Evolutionary conservation across 805 yeast genomes (phyloP).

Genomic region (Candida maris): DNA sequence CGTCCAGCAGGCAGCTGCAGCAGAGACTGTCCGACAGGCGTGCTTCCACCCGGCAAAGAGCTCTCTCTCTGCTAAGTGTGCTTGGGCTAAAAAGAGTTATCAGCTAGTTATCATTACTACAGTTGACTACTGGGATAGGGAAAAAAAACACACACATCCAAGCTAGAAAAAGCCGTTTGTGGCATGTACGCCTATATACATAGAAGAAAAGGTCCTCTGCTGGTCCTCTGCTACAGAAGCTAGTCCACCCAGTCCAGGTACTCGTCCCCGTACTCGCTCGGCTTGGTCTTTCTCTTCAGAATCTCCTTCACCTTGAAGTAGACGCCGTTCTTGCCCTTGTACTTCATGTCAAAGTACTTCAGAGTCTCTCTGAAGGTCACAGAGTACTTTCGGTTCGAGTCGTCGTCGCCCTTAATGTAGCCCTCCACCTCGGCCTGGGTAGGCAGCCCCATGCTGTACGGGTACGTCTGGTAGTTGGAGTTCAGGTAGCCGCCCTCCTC

Average conservation of each 20-base stretch:
- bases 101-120: too few relatives aligned
- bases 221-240: not conserved
- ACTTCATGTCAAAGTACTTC: conserved; percentile 52
- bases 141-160: too few relatives aligned
- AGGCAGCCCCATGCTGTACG: conserved; percentile 75
- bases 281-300: conserved; percentile 53
- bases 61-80: too few relatives aligned
- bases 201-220: too few relatives aligned
- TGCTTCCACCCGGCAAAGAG: too few relatives aligned
- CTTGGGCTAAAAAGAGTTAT: too few relatives aligned
- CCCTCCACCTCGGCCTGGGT: conserved; percentile 58
- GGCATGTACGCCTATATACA: too few relatives aligned
- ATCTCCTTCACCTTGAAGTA: conserved; percentile 55
- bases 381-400: conserved; percentile 59
- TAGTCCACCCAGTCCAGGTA: conserved; percentile 47
- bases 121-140: too few relatives aligned
- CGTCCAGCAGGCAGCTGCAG: too few relatives aligned
- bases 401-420: conserved; percentile 68
- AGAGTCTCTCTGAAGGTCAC: conserved; percentile 66
- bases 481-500: conserved; percentile 34
- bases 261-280: conserved; percentile 38
- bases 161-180: too few relatives aligned
- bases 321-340: conserved; percentile 58
- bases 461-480: conserved; percentile 41
- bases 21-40: too few relatives aligned